Base-by-base conservation (phyloP, 2,329 filamentous ascomycete species). In the Fusarium longipes region DNA sequence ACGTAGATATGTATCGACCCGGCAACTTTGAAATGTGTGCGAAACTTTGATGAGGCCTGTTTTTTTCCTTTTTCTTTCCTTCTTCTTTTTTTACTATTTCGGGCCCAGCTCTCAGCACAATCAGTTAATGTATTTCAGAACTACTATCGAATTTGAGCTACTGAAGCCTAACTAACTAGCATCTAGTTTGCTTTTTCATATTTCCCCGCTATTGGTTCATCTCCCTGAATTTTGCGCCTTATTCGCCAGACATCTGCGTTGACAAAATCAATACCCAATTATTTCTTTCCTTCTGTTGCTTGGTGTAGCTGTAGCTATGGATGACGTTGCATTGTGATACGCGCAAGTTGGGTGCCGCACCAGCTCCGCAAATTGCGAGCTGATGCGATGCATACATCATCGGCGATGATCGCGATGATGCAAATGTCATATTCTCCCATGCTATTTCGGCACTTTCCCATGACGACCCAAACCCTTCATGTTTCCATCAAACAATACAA, bases 171-270 rank as follows among this genome's bases (percentile, higher is more conserved):
- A 27, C 24, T 17, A 39, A 59, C n/a, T n/a, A n/a, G n/a, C n/a
- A n/a, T n/a, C n/a, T n/a, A n/a, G n/a, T 29, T 48, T 50, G 51
- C 52, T 52, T 50, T 55, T 40, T 27, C 38, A 66, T 52, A n/a
- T 35, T 54, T 48, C 59, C 33, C 44, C 44, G 43, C 45, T 25
- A 40, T 44, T 60, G 43, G 57, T 53, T 63, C 58, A 36, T 30
- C 35, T 57, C 50, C 50, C 50, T 49, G 25, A 66, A 71, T n/a
- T n/a, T n/a, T n/a, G 72, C 70, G 70, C 70, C 70, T 64, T 65
- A 47, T 70, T 70, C 70, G 65, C 70, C 62, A 42, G 53, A 51
- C 35, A 58, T 56, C 70, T 51, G 50, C 35, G 36, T 25, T 24
- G 25, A 33, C 22, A 25, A 44, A 61, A 27, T 35, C 17, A 24